Evolutionary conservation across 305 asterid species (phyloP).

Genomic region (Caryopteris hybrid): DNA sequence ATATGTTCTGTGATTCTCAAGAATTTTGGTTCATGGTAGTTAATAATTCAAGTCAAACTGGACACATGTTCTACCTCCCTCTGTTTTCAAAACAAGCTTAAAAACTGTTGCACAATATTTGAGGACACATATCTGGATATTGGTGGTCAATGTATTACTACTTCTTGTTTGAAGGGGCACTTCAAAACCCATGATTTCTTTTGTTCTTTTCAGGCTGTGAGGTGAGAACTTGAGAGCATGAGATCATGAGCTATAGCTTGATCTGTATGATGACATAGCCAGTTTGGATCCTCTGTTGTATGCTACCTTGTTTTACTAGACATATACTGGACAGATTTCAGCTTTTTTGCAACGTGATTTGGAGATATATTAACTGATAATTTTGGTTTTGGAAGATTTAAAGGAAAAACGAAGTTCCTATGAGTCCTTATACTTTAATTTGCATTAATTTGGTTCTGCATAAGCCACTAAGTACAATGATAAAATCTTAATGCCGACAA

Average conservation of each 20-base stretch:
- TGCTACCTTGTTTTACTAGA: not conserved
- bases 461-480: no score
- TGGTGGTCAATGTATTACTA: not conserved
- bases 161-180: not conserved
- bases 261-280: not conserved
- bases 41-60: no score
- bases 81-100: not conserved
- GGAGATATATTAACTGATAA: not conserved
- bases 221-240: not conserved
- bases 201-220: not conserved
- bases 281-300: not conserved
- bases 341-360: not conserved
- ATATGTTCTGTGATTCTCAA: no score
- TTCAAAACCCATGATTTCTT: not conserved
- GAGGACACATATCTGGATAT: not conserved
- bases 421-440: no score
- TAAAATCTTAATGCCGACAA: no score
- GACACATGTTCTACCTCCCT: no score
- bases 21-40: no score
- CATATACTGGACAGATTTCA: not conserved
- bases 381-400: not conserved
- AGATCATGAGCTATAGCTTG: not conserved
- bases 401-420: no score
- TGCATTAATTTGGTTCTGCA: no score
- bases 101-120: not conserved